phyloP scores from a whole-genome alignment of 495 filamentous ascomycete species.

The Platismatia glauca region DNA sequence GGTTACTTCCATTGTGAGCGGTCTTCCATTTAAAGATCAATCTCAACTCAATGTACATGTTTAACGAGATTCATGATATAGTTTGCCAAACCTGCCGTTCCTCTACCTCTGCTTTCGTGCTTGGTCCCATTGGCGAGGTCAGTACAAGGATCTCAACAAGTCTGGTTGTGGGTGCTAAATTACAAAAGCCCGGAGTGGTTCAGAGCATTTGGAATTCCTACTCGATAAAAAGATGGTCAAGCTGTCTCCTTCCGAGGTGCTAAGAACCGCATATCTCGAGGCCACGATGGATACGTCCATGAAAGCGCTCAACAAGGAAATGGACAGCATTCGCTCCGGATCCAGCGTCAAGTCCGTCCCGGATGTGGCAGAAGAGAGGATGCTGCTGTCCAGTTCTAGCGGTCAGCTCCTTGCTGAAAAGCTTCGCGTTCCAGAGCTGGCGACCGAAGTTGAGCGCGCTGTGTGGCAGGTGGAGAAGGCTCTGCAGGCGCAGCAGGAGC shows the following conservation, averaged over 20 bases:
- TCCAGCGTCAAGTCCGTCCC: conserved; percentile 1
- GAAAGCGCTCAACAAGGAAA: conserved; percentile 17
- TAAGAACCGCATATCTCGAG: conserved; percentile 65
- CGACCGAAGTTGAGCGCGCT: conserved; percentile 81
- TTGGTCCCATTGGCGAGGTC: conserved; percentile 60
- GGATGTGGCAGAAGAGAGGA: conserved; percentile 37
- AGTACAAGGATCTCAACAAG: conserved; percentile 13
- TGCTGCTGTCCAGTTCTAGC: conserved; percentile 52
- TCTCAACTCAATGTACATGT: background rate
- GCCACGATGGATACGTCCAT: conserved; percentile 26
- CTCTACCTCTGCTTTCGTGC: conserved; percentile 86
- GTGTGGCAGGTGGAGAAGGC: conserved; percentile 75
- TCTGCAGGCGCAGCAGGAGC: conserved; percentile 44
- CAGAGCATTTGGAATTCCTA: conserved; percentile 75
- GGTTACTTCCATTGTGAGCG: conserved; percentile 73
- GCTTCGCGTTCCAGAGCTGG: conserved; percentile 72
- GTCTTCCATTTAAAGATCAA: background rate
- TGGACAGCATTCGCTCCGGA: background rate
- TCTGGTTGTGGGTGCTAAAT: conserved; percentile 16
- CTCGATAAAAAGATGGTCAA: conserved; percentile 59
- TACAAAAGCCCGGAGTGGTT: conserved; percentile 59
- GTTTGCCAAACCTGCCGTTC: conserved; percentile 92
- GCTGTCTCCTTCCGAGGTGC: conserved; percentile 47
- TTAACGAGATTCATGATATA: conserved; percentile 28
- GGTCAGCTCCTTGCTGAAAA: conserved; percentile 56